Evolutionary conservation across 2,329 filamentous ascomycete genomes (phyloP).

Genomic region (Fusarium udum): DNA sequence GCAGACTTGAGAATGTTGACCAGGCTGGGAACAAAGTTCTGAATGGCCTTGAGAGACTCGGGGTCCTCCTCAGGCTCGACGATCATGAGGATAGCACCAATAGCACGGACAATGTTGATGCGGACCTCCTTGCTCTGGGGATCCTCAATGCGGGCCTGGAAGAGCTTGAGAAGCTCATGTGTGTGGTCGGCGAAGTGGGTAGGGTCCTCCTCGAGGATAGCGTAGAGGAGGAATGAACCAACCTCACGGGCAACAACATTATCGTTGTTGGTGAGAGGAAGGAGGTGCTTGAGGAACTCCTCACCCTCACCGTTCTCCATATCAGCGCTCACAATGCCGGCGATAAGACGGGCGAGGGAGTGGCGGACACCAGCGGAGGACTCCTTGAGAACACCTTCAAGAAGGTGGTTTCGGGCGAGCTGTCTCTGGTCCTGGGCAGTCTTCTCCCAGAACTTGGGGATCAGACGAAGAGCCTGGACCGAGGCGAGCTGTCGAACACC

Average conservation of each 20-base stretch:
- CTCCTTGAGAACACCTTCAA: constrained; percentile 86
- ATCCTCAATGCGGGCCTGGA: constrained; percentile 88
- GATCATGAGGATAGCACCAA: constrained; percentile 87
- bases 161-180: constrained; percentile 81
- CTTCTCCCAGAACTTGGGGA: constrained; percentile 84
- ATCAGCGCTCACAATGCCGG: constrained; percentile 85
- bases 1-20: constrained; percentile 88
- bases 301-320: constrained; percentile 78
- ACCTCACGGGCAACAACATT: constrained; percentile 86
- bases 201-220: constrained; percentile 87
- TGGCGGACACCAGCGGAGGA: constrained; percentile 80
- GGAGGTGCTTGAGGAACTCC: constrained; percentile 81
- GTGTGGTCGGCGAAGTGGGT: constrained; percentile 86
- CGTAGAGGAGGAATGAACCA: constrained; percentile 91
- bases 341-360: constrained; percentile 86
- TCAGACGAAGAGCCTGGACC: constrained; percentile 86
- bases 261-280: constrained; percentile 79
- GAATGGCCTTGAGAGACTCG: constrained; percentile 76
- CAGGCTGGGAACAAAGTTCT: constrained; percentile 85
- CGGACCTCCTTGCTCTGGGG: constrained; percentile 91
- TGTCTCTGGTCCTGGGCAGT: constrained; percentile 80
- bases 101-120: constrained; percentile 91
- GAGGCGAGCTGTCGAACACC: constrained; percentile 89
- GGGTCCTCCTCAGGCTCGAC: constrained; percentile 88
- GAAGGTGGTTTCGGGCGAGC: constrained; percentile 81